Percentiles rank a stretch among this genome's conserved stretches.
Conservation (phyloP, 2,329 filamentous ascomycete genomes). For the Tolypocladium nubicola region DNA sequence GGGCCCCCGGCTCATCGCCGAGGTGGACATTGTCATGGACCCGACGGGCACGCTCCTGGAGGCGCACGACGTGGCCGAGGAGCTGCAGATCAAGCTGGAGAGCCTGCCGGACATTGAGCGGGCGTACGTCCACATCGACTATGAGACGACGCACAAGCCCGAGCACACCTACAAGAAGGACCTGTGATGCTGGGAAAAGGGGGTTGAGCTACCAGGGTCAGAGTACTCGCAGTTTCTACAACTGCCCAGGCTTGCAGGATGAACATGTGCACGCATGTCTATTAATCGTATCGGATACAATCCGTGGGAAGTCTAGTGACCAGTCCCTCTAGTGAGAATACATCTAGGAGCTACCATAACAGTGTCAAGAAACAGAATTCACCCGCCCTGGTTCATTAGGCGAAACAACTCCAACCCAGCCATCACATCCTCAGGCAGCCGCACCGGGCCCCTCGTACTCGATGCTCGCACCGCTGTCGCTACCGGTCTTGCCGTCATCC, state of each 20-base stretch:
- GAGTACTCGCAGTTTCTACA: no score
- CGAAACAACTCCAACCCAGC: neutral
- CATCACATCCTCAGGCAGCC: conserved; percentile 23
- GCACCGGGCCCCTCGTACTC: conserved; percentile 30
- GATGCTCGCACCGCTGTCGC: conserved; percentile 27
- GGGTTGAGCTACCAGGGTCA: no score
- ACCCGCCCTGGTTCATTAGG: neutral
- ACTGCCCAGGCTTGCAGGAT: no score
- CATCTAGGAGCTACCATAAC: neutral
- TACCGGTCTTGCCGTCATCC: conserved; percentile 27
- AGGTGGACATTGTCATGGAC: conserved; percentile 95
- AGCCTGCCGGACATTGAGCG: conserved; percentile 83
- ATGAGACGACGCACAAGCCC: conserved; percentile 90
- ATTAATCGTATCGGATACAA: neutral
- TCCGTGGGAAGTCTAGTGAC: neutral
- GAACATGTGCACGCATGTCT: neutral
- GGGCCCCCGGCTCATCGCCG: conserved; percentile 79
- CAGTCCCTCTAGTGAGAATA: neutral
- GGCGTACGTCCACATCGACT: conserved; percentile 95
- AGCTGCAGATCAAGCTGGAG: conserved; percentile 88
- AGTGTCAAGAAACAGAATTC: neutral
- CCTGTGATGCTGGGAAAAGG: conserved; percentile 21
- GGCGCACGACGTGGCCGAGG: conserved; percentile 90
- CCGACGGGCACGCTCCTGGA: conserved; percentile 58
- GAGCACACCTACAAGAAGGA: conserved; percentile 63